These are phyloP conservation scores for Yamadazyma sp. DNA, from an alignment of 1,139 yeast species.

Conservation along the genomic window DNA sequence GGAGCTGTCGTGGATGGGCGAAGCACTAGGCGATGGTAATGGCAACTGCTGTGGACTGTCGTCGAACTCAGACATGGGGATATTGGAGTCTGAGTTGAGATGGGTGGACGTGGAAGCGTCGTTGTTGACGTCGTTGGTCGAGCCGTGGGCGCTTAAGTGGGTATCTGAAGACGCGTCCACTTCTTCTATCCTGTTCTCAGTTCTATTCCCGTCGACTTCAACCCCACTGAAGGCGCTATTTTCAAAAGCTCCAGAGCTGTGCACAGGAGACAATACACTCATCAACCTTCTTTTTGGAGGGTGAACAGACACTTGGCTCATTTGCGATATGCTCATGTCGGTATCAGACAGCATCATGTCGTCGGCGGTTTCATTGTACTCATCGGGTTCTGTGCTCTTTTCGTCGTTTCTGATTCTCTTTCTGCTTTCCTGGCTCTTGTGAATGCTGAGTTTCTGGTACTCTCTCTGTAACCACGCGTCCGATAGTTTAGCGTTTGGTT, in stretches of 20 bases:
- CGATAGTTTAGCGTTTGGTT: conserved; percentile 35
- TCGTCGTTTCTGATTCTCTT: conserved; percentile 20
- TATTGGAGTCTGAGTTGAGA: conserved; percentile 25
- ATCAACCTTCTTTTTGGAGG: conserved; percentile 45
- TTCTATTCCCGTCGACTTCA: no score
- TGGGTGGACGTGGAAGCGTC: conserved; percentile 33
- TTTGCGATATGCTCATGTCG: conserved; percentile 27
- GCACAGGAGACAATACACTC: conserved; percentile 18
- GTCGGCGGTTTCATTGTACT: conserved; percentile 27
- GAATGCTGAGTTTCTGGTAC: conserved; percentile 26
- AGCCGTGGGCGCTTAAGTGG: neutral
- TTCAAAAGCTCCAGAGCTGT: neutral
- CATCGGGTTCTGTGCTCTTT: conserved; percentile 8
- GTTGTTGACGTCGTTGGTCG: conserved; percentile 19
- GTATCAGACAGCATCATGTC: conserved; percentile 40
- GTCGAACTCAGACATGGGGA: conserved; percentile 41
- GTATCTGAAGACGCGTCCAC: no score
- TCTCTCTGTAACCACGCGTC: conserved; percentile 36
- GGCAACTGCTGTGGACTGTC: conserved; percentile 49
- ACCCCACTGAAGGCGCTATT: no score
- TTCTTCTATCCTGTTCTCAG: no score
- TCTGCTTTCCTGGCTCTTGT: conserved; percentile 22
- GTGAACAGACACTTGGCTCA: conserved; percentile 29
- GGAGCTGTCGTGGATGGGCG: conserved; percentile 48
- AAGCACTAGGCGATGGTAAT: conserved; percentile 69